These are phyloP conservation scores for Aspergillus carbonarius DNA, from an alignment of 2,329 filamentous ascomycete genomes.

Conservation along the genomic window DNA sequence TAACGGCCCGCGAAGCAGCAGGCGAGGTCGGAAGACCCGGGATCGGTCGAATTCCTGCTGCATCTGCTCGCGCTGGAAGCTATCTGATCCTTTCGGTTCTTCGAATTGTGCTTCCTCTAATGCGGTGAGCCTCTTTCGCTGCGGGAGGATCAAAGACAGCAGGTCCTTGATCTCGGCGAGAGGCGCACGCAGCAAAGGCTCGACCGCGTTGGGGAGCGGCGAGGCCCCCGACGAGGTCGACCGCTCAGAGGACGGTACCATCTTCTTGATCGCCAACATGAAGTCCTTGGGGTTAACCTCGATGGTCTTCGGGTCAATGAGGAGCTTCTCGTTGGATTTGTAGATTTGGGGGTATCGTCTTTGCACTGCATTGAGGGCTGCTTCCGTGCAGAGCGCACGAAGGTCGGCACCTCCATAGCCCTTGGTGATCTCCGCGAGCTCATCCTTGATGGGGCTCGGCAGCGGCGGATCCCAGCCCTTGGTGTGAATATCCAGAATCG, in stretches of 20 bases:
- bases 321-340: constrained; percentile 79
- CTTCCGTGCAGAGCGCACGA: constrained; percentile 91
- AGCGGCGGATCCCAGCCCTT: constrained; percentile 83
- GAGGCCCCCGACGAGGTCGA: constrained; percentile 81
- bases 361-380: constrained; percentile 92
- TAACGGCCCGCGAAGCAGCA: constrained; percentile 75
- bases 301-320: constrained; percentile 83
- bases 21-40: constrained; percentile 81
- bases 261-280: constrained; percentile 94
- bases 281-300: constrained; percentile 90
- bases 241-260: constrained; percentile 90
- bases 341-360: constrained; percentile 97
- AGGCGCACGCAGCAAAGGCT: constrained; percentile 75
- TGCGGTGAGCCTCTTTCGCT: constrained; percentile 81
- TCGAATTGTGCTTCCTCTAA: constrained; percentile 93
- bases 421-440: constrained; percentile 82
- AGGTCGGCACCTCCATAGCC: constrained; percentile 96
- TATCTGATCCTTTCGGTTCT: constrained; percentile 76
- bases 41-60: constrained; percentile 80
- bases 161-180: constrained; percentile 67
- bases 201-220: constrained; percentile 74
- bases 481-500: constrained; percentile 94
- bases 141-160: constrained; percentile 75
- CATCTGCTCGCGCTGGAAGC: constrained; percentile 79
- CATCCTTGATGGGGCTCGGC: constrained; percentile 72